phyloP scores from a whole-genome alignment of 2,329 filamentous ascomycete species.

The Colletotrichum sp. region DNA sequence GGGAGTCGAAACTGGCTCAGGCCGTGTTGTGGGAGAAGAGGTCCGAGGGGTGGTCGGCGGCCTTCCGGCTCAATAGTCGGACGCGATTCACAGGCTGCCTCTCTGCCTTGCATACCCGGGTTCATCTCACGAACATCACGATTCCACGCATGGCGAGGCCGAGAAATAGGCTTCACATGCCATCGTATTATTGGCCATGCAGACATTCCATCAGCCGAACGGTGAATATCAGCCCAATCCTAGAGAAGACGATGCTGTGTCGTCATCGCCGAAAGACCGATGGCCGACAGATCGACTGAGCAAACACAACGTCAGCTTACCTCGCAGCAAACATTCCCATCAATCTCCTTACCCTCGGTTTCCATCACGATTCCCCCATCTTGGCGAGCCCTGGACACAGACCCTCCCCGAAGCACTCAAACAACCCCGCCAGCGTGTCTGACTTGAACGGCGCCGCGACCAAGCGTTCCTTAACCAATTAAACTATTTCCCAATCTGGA shows the following conservation, averaged over 20 bases:
- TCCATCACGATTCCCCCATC: background rate
- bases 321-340: background rate
- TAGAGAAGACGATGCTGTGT: background rate
- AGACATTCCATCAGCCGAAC: background rate
- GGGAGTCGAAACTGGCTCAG: conserved; percentile 7
- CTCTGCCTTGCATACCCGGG: conserved; percentile 3
- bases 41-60: background rate
- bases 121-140: background rate
- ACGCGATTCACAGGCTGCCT: background rate
- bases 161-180: background rate
- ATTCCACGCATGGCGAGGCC: background rate
- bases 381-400: background rate
- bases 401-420: background rate
- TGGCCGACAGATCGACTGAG: background rate
- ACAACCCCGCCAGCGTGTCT: background rate
- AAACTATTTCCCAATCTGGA: conserved; percentile 4
- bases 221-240: background rate
- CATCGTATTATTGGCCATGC: conserved; percentile 1
- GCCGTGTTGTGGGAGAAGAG: background rate
- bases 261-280: conserved; percentile 2
- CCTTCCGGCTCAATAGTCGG: background rate
- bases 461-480: conserved; percentile 10
- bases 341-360: background rate
- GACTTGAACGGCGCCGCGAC: conserved; percentile 1
- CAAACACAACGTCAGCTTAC: background rate